Conservation (phyloP, 2,329 filamentous ascomycete species). For the Chrysosporium keratinophilum region DNA sequence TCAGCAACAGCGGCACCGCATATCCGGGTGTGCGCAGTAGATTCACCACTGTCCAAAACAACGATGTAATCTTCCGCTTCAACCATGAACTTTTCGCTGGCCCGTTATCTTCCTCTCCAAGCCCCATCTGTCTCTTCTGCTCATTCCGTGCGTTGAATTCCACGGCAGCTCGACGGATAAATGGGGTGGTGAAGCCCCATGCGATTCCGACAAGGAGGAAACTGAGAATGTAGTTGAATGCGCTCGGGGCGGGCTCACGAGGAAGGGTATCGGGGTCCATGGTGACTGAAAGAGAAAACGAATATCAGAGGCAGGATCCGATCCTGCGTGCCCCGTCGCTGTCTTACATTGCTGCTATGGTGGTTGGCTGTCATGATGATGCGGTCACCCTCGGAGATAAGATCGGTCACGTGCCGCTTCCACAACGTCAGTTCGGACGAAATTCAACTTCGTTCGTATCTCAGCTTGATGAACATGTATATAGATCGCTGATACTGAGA, state of each 20-base stretch:
- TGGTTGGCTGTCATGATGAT: not conserved
- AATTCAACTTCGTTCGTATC: no score
- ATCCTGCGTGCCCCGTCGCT: not conserved
- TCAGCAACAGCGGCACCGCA: constrained; percentile 71
- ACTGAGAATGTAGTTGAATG: constrained; percentile 72
- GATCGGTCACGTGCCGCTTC: no score
- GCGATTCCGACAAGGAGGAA: constrained; percentile 85
- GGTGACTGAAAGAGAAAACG: not conserved
- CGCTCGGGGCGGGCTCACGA: constrained; percentile 24
- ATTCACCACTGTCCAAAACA: constrained; percentile 66
- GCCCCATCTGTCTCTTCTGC: constrained; percentile 1
- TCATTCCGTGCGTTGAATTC: constrained; percentile 53
- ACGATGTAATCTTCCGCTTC: constrained; percentile 51
- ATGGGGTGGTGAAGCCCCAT: constrained; percentile 87
- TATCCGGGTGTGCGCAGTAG: constrained; percentile 72
- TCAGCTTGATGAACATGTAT: no score
- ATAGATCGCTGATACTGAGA: no score
- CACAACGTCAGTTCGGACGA: no score
- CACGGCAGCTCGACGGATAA: constrained; percentile 77
- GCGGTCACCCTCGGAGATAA: not conserved
- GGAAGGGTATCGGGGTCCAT: constrained; percentile 28
- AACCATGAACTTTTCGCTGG: constrained; percentile 45
- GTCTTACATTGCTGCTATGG: constrained; percentile 5
- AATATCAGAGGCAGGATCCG: not conserved
- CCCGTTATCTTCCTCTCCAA: constrained; percentile 15